Evolutionary conservation across 2,329 filamentous ascomycete species (phyloP).

Genomic region (Verticillium isaacii): DNA sequence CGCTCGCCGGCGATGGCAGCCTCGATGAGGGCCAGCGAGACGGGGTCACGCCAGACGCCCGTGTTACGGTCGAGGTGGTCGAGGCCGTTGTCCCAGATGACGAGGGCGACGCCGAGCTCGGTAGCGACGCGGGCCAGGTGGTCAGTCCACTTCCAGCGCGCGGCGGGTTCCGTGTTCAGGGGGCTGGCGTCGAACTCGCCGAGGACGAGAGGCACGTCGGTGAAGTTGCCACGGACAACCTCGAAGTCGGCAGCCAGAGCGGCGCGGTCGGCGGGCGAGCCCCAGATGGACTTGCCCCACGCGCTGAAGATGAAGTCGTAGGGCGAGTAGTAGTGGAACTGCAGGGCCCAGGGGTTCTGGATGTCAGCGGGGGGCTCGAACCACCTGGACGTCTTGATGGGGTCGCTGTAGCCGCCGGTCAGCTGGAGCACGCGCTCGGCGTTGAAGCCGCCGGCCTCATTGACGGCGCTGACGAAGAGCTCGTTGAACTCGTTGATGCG

Average conservation of each 20-base stretch:
- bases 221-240: constrained; percentile 48
- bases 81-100: constrained; percentile 56
- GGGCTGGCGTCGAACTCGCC: constrained; percentile 50
- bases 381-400: constrained; percentile 47
- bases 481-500: constrained; percentile 50
- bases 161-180: constrained; percentile 46
- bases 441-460: constrained; percentile 51
- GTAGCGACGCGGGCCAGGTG: constrained; percentile 42
- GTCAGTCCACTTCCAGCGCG: constrained; percentile 55
- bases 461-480: constrained; percentile 50
- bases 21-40: constrained; percentile 40
- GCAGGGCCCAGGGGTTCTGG: constrained; percentile 53
- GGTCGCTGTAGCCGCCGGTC: constrained; percentile 42
- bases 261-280: constrained; percentile 47
- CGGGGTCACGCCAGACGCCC: constrained; percentile 44
- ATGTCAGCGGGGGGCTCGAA: constrained; percentile 44
- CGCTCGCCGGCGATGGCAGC: constrained; percentile 34
- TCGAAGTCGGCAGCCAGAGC: constrained; percentile 43
- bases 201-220: constrained; percentile 48
- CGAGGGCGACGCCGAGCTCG: constrained; percentile 42
- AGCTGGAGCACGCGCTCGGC: constrained; percentile 48
- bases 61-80: constrained; percentile 48
- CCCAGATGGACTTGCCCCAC: constrained; percentile 59
- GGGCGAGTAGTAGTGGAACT: constrained; percentile 58
- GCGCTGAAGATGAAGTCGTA: constrained; percentile 43